Evolutionary conservation across 345 rosid genomes (phyloP).

Genomic region (Murraya paniculata): DNA sequence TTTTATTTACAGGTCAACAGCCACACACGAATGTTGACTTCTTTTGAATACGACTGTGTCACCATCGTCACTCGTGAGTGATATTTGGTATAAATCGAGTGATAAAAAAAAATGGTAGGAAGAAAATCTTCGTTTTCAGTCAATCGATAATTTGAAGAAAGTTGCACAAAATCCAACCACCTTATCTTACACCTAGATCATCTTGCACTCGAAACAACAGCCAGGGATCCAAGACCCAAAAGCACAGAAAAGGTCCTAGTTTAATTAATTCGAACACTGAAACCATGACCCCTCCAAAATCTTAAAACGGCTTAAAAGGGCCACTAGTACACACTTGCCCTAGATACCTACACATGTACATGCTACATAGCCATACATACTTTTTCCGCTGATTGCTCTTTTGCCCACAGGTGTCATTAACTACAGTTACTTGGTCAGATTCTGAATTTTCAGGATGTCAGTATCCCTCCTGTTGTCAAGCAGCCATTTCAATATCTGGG

Average conservation of each 20-base stretch:
- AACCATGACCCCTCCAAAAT: constrained; percentile 15
- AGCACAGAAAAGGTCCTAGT: neutral
- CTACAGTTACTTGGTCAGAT: neutral
- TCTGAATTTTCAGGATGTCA: neutral
- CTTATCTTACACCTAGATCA: constrained; percentile 9
- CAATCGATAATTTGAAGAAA: neutral
- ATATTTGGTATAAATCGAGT: too few species aligned
- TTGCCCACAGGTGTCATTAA: neutral
- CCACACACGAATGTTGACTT: too few species aligned
- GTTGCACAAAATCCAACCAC: neutral
- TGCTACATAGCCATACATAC: neutral
- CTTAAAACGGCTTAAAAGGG: constrained; percentile 17
- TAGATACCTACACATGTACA: constrained; percentile 26
- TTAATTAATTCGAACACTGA: neutral
- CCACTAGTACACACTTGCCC: neutral
- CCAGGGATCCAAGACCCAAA: neutral
- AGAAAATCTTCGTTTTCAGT: too few species aligned
- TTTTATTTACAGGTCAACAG: too few species aligned
- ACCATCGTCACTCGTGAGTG: too few species aligned
- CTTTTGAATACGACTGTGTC: too few species aligned
- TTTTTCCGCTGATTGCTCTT: neutral
- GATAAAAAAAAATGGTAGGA: too few species aligned
- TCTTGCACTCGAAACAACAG: neutral
- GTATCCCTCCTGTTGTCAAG: constrained; percentile 8
- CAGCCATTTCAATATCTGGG: constrained; percentile 28